These are phyloP conservation scores for Geotrichum australiense DNA, from an alignment of 1,139 yeast genomes.

Conservation along the genomic window DNA sequence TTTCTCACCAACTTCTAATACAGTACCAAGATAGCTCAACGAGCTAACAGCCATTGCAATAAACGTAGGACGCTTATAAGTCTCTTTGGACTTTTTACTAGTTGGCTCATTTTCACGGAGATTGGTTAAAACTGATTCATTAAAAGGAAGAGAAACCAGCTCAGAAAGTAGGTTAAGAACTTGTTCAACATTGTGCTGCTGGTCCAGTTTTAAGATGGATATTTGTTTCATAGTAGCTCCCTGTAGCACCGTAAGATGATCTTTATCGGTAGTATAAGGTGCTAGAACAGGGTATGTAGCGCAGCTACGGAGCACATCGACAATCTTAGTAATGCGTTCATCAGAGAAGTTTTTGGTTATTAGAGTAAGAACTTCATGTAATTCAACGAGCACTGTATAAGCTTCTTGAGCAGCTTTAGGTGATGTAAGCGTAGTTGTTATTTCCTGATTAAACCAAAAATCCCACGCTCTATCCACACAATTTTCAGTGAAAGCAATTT, in stretches of 20 bases:
- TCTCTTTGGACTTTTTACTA: constrained; percentile 5
- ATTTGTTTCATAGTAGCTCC: constrained; percentile 27
- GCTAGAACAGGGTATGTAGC: constrained; percentile 28
- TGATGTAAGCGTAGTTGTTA: constrained; percentile 28
- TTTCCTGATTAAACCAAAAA: constrained; percentile 55
- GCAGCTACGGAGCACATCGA: constrained; percentile 23
- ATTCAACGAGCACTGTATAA: constrained; percentile 26
- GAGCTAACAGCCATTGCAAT: constrained; percentile 53
- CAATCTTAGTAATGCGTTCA: constrained; percentile 20
- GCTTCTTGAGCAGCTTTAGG: constrained; percentile 27
- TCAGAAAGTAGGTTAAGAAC: constrained; percentile 21
- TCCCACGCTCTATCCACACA: constrained; percentile 44
- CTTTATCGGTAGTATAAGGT: constrained; percentile 30
- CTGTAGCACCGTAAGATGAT: constrained; percentile 32
- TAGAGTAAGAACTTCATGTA: constrained; percentile 25
- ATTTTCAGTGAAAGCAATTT: constrained; percentile 30
- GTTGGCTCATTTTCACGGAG: constrained; percentile 21
- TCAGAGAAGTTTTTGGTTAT: constrained; percentile 17
- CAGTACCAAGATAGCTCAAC: constrained; percentile 38
- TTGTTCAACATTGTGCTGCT: constrained; percentile 15
- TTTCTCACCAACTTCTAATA: constrained; percentile 34
- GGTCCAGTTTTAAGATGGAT: constrained; percentile 20
- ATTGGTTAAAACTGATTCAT: constrained; percentile 30
- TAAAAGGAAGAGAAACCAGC: constrained; percentile 26
- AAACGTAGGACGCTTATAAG: constrained; percentile 48